Evolutionary conservation across 805 yeast species (phyloP).

Genomic region (Debaryomyces tyrocola): DNA sequence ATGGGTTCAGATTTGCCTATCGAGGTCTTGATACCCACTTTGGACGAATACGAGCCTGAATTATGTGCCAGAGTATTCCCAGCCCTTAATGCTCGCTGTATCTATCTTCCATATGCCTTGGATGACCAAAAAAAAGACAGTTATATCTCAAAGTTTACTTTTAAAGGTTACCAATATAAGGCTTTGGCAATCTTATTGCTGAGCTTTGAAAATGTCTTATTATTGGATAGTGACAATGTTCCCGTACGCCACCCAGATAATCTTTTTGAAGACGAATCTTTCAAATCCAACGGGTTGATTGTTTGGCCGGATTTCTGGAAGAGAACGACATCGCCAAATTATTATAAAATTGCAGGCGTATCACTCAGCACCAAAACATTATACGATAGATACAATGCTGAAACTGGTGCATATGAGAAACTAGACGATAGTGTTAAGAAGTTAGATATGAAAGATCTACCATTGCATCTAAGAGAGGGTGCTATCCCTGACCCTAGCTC

Average conservation of each 20-base stretch:
- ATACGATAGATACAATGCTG: slow-evolving; percentile 35
- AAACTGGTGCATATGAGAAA: slow-evolving; percentile 18
- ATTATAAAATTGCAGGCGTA: slow-evolving; percentile 67
- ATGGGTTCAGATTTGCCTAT: slow-evolving; percentile 71
- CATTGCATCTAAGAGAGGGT: slow-evolving; percentile 33
- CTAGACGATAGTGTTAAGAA: neutral
- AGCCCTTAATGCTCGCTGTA: slow-evolving; percentile 37
- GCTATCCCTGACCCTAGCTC: slow-evolving; percentile 32
- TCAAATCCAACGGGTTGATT: slow-evolving; percentile 51
- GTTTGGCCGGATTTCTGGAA: slow-evolving; percentile 92
- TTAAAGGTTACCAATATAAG: slow-evolving; percentile 45
- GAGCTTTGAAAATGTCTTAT: slow-evolving; percentile 66
- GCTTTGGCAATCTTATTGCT: slow-evolving; percentile 40
- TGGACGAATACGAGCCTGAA: slow-evolving; percentile 68
- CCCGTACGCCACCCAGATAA: slow-evolving; percentile 66
- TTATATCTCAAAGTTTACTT: slow-evolving; percentile 31
- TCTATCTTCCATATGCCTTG: slow-evolving; percentile 34
- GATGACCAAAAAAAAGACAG: slow-evolving; percentile 16
- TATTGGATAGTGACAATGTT: slow-evolving; percentile 75
- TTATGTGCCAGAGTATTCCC: slow-evolving; percentile 44
- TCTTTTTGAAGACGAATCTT: slow-evolving; percentile 59
- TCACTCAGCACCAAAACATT: slow-evolving; percentile 24
- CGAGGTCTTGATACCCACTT: slow-evolving; percentile 76
- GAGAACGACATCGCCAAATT: slow-evolving; percentile 74
- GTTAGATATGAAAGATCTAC: slow-evolving; percentile 14